Percentiles rank a stretch among this genome's conserved stretches.
Conservation (phyloP, 2,329 filamentous ascomycete species). For the Davidsoniella eucalypti region DNA sequence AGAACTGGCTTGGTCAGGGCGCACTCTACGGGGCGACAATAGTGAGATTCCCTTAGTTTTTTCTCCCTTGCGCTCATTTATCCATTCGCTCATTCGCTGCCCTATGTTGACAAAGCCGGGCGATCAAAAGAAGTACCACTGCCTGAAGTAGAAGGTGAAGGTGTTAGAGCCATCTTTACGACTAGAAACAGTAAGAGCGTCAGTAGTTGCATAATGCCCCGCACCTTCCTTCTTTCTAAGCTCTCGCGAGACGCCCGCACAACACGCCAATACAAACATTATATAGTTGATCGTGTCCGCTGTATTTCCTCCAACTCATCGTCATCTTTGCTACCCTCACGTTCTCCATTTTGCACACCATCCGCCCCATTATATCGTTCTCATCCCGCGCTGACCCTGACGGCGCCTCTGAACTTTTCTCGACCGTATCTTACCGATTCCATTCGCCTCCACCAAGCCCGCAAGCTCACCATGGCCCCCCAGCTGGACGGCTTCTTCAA, state of each 20-base stretch:
- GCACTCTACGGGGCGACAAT: neutral
- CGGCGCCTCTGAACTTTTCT: conserved; percentile 6
- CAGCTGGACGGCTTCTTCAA: conserved; percentile 85
- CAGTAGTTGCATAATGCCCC: conserved; percentile 24
- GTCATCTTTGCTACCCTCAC: conserved; percentile 10
- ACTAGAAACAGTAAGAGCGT: neutral
- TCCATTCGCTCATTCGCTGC: neutral
- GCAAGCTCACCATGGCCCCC: conserved; percentile 57
- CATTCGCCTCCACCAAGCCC: conserved; percentile 41
- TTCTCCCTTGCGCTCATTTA: neutral
- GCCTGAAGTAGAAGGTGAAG: conserved; percentile 5
- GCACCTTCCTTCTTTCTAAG: conserved; percentile 23
- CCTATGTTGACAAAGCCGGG: neutral
- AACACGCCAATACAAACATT: neutral
- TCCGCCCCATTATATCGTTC: conserved; percentile 7
- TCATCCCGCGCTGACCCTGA: neutral
- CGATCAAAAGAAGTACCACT: neutral
- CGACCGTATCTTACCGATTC: conserved; percentile 36
- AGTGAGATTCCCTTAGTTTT: neutral
- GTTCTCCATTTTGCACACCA: conserved; percentile 7
- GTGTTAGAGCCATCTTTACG: too few relatives aligned
- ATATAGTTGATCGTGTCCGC: conserved; percentile 9
- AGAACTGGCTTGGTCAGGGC: neutral
- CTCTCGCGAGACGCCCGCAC: conserved; percentile 5
- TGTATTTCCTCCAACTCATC: conserved; percentile 12